A percentile compares a stretch with the other conserved stretches of the same genome.
phyloP scores from a whole-genome alignment of 1,284 basidiomycete species.

The Cryptococcus sp. region DNA sequence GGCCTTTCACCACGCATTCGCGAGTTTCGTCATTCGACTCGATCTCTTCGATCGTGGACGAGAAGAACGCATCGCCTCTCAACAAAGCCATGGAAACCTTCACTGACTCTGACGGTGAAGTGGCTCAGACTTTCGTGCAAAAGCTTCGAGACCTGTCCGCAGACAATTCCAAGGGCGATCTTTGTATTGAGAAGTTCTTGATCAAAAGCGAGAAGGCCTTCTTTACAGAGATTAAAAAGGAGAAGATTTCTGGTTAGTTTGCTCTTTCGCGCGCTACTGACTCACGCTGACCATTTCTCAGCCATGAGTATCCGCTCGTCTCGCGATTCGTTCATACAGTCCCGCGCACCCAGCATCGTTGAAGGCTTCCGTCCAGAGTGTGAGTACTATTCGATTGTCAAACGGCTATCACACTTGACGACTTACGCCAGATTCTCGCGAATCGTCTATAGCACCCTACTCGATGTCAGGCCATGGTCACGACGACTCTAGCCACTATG shows the following conservation, averaged over 20 bases:
- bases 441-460: slow-evolving; percentile 58
- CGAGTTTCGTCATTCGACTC: slow-evolving; percentile 79
- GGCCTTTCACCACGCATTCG: slow-evolving; percentile 78
- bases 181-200: slow-evolving; percentile 87
- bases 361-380: slow-evolving; percentile 72
- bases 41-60: slow-evolving; percentile 83
- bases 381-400: slow-evolving; percentile 51
- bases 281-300: slow-evolving; percentile 9
- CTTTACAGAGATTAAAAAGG: slow-evolving; percentile 83
- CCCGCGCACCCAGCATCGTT: slow-evolving; percentile 61
- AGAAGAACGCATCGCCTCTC: slow-evolving; percentile 80
- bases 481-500: slow-evolving; percentile 49
- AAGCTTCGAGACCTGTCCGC: slow-evolving; percentile 75
- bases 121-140: slow-evolving; percentile 82
- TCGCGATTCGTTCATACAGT: slow-evolving; percentile 65
- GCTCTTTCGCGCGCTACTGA: background rate
- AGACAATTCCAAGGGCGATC: slow-evolving; percentile 83
- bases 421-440: slow-evolving; percentile 25
- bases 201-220: slow-evolving; percentile 88
- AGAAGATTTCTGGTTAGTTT: slow-evolving; percentile 63
- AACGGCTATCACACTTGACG: slow-evolving; percentile 13
- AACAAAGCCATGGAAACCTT: slow-evolving; percentile 93
- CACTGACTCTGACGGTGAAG: slow-evolving; percentile 87
- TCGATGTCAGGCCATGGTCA: slow-evolving; percentile 51
- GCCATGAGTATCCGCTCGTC: slow-evolving; percentile 60